Base-by-base conservation (phyloP, 176 grass and related monocot genomes). In the Oryza nivara region DNA sequence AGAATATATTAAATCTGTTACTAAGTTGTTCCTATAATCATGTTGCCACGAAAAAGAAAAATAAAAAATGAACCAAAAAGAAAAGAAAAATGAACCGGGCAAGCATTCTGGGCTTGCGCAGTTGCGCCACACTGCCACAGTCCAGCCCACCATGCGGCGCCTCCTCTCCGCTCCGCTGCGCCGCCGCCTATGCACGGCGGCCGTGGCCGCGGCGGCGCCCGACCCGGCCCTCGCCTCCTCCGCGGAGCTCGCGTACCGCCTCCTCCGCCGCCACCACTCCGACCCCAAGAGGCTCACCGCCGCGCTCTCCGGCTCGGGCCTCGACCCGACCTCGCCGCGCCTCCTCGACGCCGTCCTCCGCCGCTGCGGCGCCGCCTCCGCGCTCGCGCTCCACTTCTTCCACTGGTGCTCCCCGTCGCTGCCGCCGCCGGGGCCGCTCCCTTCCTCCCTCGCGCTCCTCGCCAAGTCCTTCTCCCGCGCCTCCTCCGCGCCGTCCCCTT, bases 351-450 rank as follows among this genome's bases (percentile, higher is more conserved):
- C 90, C 49, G 93, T 93, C 19, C 85, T 95, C 49, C 81, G 66
- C 70, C 92, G 92, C 77, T 95, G 83, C 83, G 93, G 89, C 54
- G 80, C 73, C 56, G 84, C 91, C 38, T 91, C 86, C 49, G 67
- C 87, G 58, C 91, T 93, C 70, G 88, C 93, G 41, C 88, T 91
- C 64, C 85, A 82, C 77, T 89, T 85, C 88, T 92, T 88, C 87
- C 89, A 88, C 73, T 94, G 79, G 93, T 90, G 87, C 88, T 94
- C 88, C 60, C 89, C 87, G 22, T 91, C 65, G 75, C 84, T 87
- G 11, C 89, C 73, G 52, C 81, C 88, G 8, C 85, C 83, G 14
- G 49, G 48, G 44, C 95, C 83, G 9, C 88, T 75, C 65, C 91
- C 73, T 0, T 92, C 87, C 80, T 81, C 89, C 83, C 86, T 89